Conservation (phyloP, 352 stramenopile genomes). For the Pythium phragmiticola region DNA sequence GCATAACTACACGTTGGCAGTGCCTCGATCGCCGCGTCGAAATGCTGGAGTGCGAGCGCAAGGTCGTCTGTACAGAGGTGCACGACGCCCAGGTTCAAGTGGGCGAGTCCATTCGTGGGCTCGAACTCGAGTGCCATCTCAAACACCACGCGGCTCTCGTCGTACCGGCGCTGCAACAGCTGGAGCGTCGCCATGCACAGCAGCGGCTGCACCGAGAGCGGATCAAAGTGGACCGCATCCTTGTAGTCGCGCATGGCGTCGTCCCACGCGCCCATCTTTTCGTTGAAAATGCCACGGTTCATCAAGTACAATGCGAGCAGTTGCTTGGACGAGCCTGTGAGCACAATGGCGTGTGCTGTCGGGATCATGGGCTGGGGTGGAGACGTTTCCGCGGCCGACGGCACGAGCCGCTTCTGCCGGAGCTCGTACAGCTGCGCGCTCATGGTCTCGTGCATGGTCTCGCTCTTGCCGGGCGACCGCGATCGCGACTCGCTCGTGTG, state of each 20-base stretch:
- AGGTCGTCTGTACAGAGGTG: conserved; percentile 39
- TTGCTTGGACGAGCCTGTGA: conserved; percentile 63
- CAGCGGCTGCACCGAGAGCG: conserved; percentile 50
- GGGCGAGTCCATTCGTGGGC: conserved; percentile 45
- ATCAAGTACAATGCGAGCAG: conserved; percentile 66
- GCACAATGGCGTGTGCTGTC: conserved; percentile 6
- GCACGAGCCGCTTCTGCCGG: conserved; percentile 8
- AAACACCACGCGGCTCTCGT: conserved; percentile 38
- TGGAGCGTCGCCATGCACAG: conserved; percentile 65
- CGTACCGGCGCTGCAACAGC: conserved; percentile 39
- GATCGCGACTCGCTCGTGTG: not conserved
- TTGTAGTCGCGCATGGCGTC: conserved; percentile 54
- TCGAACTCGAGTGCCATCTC: conserved; percentile 47
- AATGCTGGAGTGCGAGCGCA: conserved; percentile 37
- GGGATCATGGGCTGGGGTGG: conserved; percentile 7
- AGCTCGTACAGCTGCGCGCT: conserved; percentile 27
- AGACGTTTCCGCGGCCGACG: conserved; percentile 1
- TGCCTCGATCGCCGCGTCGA: conserved; percentile 48
- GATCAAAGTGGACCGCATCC: conserved; percentile 68
- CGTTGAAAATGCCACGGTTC: conserved; percentile 67
- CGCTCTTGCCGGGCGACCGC: not conserved
- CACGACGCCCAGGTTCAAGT: conserved; percentile 60
- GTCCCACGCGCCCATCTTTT: conserved; percentile 47
- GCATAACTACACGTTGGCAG: conserved; percentile 64
- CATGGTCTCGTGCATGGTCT: conserved; percentile 26